Evolutionary conservation across 2,329 filamentous ascomycete species (phyloP), one percentile per base, ranked within the genome.

Genomic region (Phialocephala sp.): DNA sequence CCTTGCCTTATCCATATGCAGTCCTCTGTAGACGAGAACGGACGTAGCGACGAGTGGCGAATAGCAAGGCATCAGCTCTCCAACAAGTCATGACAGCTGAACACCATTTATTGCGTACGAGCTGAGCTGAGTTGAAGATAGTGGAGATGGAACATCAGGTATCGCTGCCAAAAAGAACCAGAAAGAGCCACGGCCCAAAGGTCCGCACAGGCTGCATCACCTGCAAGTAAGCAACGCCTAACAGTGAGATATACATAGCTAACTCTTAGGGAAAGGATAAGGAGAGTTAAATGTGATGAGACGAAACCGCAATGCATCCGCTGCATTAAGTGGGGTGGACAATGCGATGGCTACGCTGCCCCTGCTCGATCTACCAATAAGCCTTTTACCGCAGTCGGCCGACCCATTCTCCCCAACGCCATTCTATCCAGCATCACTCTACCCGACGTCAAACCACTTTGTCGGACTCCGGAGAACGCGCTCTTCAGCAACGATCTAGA

Each of bases 401-500:
- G 15, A n/a, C 37, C 9, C 8, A 50, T 50, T 11, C 45, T 50
- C 1, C 45, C 45, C 11, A 32, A 32, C 27, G 27, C 3, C 27
- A 32, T 3, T 32, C 27, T 32, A 32, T 32, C 27, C 27, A 6
- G 6, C 27, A 32, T 32, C 39, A 47, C 22, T 5, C 39, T 45
- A 9, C 52, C 52, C 52, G 24, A 54, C 52, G 8, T 22, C 14
- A 22, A 55, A 36, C 18, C 52, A 11, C 54, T 63, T 27, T 52
- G 43, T 22, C 27, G 41, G 5, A 20, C 54, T 2, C 61, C 61
- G 2, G 15, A 20, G 14, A 43, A 32, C 27, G 27, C 45, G 8
- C 41, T 54, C 11, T 67, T 68, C 43, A 18, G 47, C 32, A 68
- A 67, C 35, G 63, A 60, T 43, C 15, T 63, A 43, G 68, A 70